These are phyloP conservation scores for Acanthamoeba castellanii DNA, from an alignment of 208 protist genomes.

Conservation along the genomic window DNA sequence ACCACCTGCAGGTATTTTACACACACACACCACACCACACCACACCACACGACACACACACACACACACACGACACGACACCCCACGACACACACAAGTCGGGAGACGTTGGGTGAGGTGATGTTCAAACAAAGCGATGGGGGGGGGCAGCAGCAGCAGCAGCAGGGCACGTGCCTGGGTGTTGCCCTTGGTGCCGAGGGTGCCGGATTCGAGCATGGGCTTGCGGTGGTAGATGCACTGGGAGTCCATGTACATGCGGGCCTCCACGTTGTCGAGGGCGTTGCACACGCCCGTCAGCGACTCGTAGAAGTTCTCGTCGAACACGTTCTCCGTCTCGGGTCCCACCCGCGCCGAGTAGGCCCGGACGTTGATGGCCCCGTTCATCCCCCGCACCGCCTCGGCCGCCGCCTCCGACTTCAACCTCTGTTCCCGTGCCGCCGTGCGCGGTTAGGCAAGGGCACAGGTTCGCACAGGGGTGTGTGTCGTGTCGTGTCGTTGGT, in stretches of 20 bases:
- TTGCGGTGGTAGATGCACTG: conserved; percentile 96
- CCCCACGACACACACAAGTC: too few relatives aligned
- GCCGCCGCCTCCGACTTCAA: conserved; percentile 97
- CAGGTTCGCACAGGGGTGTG: too few relatives aligned
- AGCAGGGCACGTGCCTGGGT: too few relatives aligned
- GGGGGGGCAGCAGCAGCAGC: too few relatives aligned
- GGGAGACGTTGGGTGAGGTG: too few relatives aligned
- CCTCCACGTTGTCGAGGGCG: conserved; percentile 99
- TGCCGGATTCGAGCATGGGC: conserved; percentile 98
- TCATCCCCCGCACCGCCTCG: conserved; percentile 95
- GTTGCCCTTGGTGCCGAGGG: conserved; percentile 99
- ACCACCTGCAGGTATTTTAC: too few relatives aligned
- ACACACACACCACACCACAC: too few relatives aligned
- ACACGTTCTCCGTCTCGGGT: conserved; percentile 97
- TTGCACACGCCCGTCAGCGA: conserved; percentile 96
- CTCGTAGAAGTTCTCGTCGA: conserved; percentile 97
- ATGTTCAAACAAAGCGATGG: too few relatives aligned
- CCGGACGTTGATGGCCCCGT: conserved; percentile 92
- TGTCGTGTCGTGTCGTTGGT: neutral
- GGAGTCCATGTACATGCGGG: conserved; percentile 96
- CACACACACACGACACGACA: too few relatives aligned
- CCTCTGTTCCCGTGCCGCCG: conserved; percentile 83
- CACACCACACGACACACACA: too few relatives aligned
- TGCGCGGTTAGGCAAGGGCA: too few relatives aligned
- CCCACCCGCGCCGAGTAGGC: conserved; percentile 89